phyloP scores from a whole-genome alignment of 768 basidiomycete species.

The Auricularia heimuer region DNA sequence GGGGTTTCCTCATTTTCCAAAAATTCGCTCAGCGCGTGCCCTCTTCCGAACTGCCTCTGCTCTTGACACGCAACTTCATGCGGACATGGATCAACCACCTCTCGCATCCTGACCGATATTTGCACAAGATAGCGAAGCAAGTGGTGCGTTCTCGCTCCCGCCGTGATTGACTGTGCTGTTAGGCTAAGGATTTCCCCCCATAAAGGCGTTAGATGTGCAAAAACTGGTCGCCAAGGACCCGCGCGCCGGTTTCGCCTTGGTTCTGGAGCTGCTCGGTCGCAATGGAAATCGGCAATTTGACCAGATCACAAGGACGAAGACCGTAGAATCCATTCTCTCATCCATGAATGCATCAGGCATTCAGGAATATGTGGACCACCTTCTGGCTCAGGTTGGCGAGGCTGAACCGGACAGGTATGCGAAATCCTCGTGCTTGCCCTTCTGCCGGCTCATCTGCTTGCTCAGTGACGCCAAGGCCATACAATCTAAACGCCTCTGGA shows the following conservation, averaged over 20 bases:
- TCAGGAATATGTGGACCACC: slow-evolving; percentile 60
- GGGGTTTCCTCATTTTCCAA: slow-evolving; percentile 91
- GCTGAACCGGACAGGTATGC: slow-evolving; percentile 32
- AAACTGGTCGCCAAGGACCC: slow-evolving; percentile 65
- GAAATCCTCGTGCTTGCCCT: too few species aligned
- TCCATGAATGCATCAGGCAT: slow-evolving; percentile 69
- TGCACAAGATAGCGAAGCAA: slow-evolving; percentile 81
- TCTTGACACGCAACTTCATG: slow-evolving; percentile 94
- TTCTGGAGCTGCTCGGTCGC: slow-evolving; percentile 74
- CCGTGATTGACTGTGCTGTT: background rate
- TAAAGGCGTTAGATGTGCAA: slow-evolving; percentile 67
- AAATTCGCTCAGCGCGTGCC: slow-evolving; percentile 62
- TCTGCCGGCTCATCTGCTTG: background rate
- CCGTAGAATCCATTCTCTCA: slow-evolving; percentile 72
- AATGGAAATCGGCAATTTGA: slow-evolving; percentile 87
- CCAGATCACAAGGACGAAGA: slow-evolving; percentile 84
- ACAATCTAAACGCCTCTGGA: slow-evolving; percentile 63
- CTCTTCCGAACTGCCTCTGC: slow-evolving; percentile 60
- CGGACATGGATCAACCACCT: slow-evolving; percentile 95
- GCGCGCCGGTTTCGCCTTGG: slow-evolving; percentile 70
- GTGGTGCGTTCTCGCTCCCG: slow-evolving; percentile 42
- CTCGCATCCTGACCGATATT: slow-evolving; percentile 73
- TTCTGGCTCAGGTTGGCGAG: slow-evolving; percentile 55
- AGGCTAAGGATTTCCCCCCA: background rate
- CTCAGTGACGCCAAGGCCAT: slow-evolving; percentile 31